Evolutionary conservation across 2,329 filamentous ascomycete genomes (phyloP), one percentile per base, ranked within the genome.

Genomic region (Xylariaceae sp.): DNA sequence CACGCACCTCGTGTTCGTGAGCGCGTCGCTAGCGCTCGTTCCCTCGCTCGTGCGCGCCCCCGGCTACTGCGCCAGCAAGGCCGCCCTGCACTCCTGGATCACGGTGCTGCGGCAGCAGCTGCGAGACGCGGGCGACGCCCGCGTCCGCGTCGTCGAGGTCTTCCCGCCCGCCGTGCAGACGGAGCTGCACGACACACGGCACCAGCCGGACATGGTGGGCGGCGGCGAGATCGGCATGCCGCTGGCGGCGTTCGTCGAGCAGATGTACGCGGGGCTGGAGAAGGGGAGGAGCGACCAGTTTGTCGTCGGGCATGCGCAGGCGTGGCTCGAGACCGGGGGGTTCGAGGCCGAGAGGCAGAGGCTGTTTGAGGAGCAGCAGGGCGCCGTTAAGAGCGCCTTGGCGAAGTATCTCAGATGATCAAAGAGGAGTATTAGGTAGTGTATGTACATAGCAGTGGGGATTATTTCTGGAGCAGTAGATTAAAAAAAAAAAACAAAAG

Each of bases 221-320:
- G 79, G 79, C 3, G 70, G 71, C 2, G 61, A 68, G 5, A 53
- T 83, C 12, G 81, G 79, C 2, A 82, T 84, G 77, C 79, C 80
- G 2, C 51, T 81, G 18, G 65, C 63, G 2, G 65, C 72, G 2
- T 84, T 79, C 57, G 74, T 70, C 0, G 71, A 79, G 1, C 66
- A 72, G 26, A 72, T 76, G 21, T 79, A 73, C 58, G 50, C 66
- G 12, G 73, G 69, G 19, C 65, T 81, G 10, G 52, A 52, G 3
- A 62, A 62, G 2, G 78, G 77, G 2, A 67, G 77, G 3, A 67
- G 71, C 19, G 73, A 77, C 32, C 69, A 76, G 53, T 68, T 80
- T 10, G 67, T 74, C 37, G 65, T 79, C 10, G 75, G 68, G 3
- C 63, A 49, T 1, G 65, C 61, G 4, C 57, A 67, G 52, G 48